Evolutionary conservation across 768 basidiomycete species (phyloP), one percentile per base, ranked within the genome.

Genomic region (Pulveroboletus sp.): DNA sequence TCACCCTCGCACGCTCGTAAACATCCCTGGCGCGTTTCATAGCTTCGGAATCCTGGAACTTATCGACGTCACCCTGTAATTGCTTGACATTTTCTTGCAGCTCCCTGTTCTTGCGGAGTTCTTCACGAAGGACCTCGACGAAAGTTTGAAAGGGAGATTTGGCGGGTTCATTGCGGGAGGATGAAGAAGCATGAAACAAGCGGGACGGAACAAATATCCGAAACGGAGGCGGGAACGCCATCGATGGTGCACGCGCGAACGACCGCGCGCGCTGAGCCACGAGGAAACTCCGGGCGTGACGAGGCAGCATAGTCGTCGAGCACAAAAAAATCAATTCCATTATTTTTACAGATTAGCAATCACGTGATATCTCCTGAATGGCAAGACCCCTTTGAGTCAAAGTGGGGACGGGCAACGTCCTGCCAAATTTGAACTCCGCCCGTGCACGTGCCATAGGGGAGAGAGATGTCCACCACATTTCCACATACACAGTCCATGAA

Each of bases 131-230:
- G 17, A 94, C 93, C 29, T 98, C 89, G 8, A 97, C 93, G 57
- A 99, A 99, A 2, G 93, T 93, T 68, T 90, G 86, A 63, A 96
- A 97, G 1, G 96, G 96, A 5, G 93, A 96, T 65, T 89, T 91
- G 5, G 89, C 88, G 5, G 79, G 67, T 59, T 91, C 88, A 55
- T 83, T 72, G 35, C 68, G 74, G 26, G 76, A 74, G 37, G 76
- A 73, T 32, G 85, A 72, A 24, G 88, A 85, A 24, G 86, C 77
- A 62, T 89, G 86, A 61, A 89, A 87, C 13, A 68, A 70, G 43
- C 61, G 61, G 23, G 54, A 52, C 8, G 59, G 26, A 11, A 24
- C 51, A 13, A 39, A 61, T 60, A 67, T 63, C 47, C 74, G 73
- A 32, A 70, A 56, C 13, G 68, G 54, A 13, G 62, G 50, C 12